Evolutionary conservation across 2,329 filamentous ascomycete species (phyloP), one percentile per base, ranked within the genome.

Genomic region (Venturia pyrina): DNA sequence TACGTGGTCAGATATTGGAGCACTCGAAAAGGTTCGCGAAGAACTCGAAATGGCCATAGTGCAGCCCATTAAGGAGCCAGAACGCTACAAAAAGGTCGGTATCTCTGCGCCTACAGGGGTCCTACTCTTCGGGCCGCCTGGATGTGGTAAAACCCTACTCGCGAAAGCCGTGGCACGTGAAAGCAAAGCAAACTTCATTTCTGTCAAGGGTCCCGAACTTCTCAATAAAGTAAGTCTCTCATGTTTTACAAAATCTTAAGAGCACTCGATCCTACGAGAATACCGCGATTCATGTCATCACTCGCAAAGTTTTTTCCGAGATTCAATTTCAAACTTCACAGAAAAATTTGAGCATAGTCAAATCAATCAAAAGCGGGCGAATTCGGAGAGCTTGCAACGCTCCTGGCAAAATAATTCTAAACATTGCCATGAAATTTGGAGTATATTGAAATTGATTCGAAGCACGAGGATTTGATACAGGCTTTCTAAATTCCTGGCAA

Each of bases 161-260:
- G 95, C 95, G 21, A 97, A 98, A 78, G 95, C 95, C 3, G 92
- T 97, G 5, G 95, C 95, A 65, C 96, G 96, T 75, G 92, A 96
- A 75, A 93, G 90, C 8, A 91, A 93, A 75, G 95, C 95, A 61
- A 98, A 96, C 77, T 99, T 99, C 80, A 99, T 99, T 77, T 92
- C 91, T 64, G 91, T 99, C 77, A 97, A 97, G 77, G 95, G 95
- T 0, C 95, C 95, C 0, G 95, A 99, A 75, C 82, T 99, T 11
- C 84, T 99, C 59, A 98, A 98, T 81, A 99, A 98, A 74, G 76
- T 76, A 72, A 46, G 70, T 69, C 21, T 53, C 32, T 19, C n/a
- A 28, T 11, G 13, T 43, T 5, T 4, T 6, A 32, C 10, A 6
- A 11, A 34, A 19, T 19, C 19, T 34, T 24, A 37, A 15, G 50